Base-by-base conservation (phyloP, 441 rosid genomes). In the Erysimum pusillum region DNA sequence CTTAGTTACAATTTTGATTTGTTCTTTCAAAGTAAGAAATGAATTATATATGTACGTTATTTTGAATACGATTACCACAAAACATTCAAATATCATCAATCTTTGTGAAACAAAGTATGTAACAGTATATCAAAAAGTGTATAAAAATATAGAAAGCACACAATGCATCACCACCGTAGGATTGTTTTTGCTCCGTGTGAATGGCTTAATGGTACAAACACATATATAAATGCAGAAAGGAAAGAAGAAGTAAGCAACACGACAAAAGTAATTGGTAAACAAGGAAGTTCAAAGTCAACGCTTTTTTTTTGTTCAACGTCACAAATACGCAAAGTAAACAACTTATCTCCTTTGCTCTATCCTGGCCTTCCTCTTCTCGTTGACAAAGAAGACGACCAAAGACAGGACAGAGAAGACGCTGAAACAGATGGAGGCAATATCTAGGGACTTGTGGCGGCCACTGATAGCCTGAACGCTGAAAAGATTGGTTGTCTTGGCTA, bases 351-450 rank as follows among this genome's bases (percentile, higher is more conserved):
- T 79, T 69, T 79, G 82, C 79, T 79, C 82, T 9, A 74, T 3
- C 63, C 42, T 79, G 36, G 71, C 76, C 73, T 76, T 79, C 72
- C 73, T 79, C 78, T 78, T 80, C 81, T 87, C 87, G 32, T 69
- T 76, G 18, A 77, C 13, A 82, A 82, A 79, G 83, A 87, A 87
- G n/a, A 74, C 80, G 3, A 83, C 3, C 53, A 87, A 54, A 49
- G 84, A 74, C 41, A 67, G 20, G 7, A 83, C 77, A 10, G 90
- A 83, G 81, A 87, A 85, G 42, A 80, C 83, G 32, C 84, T 82
- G 82, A 87, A 85, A 64, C 88, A 85, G 9, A 13, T 11, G n/a
- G 84, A 82, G 7, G 82, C 84, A 69, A 85, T 83, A 63, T 85
- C 86, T 9, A 84, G 71, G 4, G 82, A 81, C 75, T n/a, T 6